phyloP scores from a whole-genome alignment of 139 green algal species.

The Chlamydomonas incerta region DNA sequence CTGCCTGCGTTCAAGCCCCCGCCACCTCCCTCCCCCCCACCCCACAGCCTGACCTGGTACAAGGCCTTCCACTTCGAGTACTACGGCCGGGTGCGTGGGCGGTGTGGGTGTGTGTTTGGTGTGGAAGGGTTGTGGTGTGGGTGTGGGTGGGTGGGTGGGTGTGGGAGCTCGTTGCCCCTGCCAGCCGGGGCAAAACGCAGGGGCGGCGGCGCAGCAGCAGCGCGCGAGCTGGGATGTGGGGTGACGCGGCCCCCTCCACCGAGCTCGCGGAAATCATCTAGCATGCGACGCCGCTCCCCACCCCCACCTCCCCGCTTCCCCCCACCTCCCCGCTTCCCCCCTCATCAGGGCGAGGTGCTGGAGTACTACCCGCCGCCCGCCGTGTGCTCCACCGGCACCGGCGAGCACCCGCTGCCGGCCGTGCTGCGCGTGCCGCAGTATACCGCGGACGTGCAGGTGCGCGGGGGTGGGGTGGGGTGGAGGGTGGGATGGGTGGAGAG shows the following conservation, averaged over 20 bases:
- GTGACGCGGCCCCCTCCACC: too few species aligned
- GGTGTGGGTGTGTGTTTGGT: too few species aligned
- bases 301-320: neutral
- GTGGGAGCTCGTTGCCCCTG: too few species aligned
- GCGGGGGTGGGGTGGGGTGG: neutral
- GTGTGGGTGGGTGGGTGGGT: too few species aligned
- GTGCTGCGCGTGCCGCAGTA: slow-evolving; percentile 53
- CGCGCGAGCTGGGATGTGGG: too few species aligned
- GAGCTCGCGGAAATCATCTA: too few species aligned
- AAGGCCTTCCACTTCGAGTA: slow-evolving; percentile 45
- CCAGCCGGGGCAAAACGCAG: too few species aligned
- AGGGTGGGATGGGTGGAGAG: neutral
- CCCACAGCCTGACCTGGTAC: slow-evolving; percentile 36
- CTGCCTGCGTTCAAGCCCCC: too few species aligned
- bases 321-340: neutral
- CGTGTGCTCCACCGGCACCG: slow-evolving; percentile 37
- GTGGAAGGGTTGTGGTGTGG: too few species aligned
- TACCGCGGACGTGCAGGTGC: slow-evolving; percentile 41
- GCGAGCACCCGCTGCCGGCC: slow-evolving; percentile 44
- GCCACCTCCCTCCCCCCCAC: too few species aligned
- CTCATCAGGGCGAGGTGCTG: slow-evolving; percentile 50
- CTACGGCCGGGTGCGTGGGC: slow-evolving; percentile 32
- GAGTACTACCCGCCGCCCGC: slow-evolving; percentile 48
- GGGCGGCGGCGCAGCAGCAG: too few species aligned
- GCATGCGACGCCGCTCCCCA: neutral